Conservation (phyloP, 2,329 filamentous ascomycete genomes). For the Rosellinia necatrix region DNA sequence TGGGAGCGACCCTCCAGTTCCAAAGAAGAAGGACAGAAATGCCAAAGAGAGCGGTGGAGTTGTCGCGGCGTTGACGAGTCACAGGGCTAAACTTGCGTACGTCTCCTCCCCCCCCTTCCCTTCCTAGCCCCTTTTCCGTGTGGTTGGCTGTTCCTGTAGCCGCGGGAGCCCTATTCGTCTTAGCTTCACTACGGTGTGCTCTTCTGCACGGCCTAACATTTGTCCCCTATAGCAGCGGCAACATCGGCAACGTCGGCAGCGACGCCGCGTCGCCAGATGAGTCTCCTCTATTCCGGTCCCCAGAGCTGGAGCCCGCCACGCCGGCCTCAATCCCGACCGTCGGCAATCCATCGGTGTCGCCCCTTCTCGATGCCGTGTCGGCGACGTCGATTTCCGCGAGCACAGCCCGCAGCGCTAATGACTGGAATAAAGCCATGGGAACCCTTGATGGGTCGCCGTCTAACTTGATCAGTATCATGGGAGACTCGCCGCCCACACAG, state of each 20-base stretch:
- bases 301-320: conserved; percentile 39
- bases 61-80: conserved; percentile 44
- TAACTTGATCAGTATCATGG: conserved; percentile 44
- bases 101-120: conserved; percentile 22
- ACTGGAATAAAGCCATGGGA: conserved; percentile 40
- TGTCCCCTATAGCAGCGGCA: conserved; percentile 26
- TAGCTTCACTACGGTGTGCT: background rate
- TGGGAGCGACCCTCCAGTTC: conserved; percentile 38
- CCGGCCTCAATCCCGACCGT: conserved; percentile 40
- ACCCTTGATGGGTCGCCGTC: conserved; percentile 41
- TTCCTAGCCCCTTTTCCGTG: background rate
- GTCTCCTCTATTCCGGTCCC: conserved; percentile 36
- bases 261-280: conserved; percentile 35
- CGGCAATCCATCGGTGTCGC: conserved; percentile 35
- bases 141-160: background rate
- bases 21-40: conserved; percentile 45
- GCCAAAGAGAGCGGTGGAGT: conserved; percentile 43
- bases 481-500: conserved; percentile 44
- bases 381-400: conserved; percentile 41
- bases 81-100: conserved; percentile 43
- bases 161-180: conserved; percentile 30
- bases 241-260: conserved; percentile 31
- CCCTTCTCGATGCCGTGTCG: conserved; percentile 39
- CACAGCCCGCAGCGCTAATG: conserved; percentile 41
- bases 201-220: conserved; percentile 23